Base-by-base conservation (phyloP, 495 filamentous ascomycete species). In the Achaetomiella virescens region DNA sequence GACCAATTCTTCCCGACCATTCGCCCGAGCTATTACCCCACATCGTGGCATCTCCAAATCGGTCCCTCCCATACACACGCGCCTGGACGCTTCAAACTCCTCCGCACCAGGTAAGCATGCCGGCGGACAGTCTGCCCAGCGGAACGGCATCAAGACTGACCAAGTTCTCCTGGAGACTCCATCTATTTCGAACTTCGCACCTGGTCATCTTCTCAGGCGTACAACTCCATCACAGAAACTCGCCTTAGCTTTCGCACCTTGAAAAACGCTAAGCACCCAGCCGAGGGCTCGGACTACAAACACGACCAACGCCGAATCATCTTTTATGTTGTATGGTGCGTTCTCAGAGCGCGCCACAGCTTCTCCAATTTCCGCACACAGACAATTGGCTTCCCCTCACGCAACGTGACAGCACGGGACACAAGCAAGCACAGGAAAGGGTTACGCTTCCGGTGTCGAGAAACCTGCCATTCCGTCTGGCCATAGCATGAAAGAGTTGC, bases 401-500 rank as follows among this genome's bases (percentile, higher is more conserved):
- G n/a, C 46, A 1, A 42, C 6, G 29, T 21, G n/a, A 40, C 46
- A 22, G 17, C 8, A 37, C 29, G 37, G 25, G 17, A 38, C 31
- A 33, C 17, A 31, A 58, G 48, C 31, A 41, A 41, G 48, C 48
- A 52, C 59, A 66, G 54, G 53, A 59, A 64, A n/a, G 24, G 24
- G 41, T 14, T 48, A 51, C 37, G 43, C 48, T 55, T 53, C 50
- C 60, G 55, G 62, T 64, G 65, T 59, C 65, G 65, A 60, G 63
- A 64, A 67, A 48, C 48, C 61, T 53, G 54, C 46, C 18, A 27
- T 29, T 20, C 63, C 59, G 61, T 51, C 44, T 66, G 66, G 67
- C 60, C 68, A 71, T 70, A 70, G 70, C 70, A 70, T 72, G 70
- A 71, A 24, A 70, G 60, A 52, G 52, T 63, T 67, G 55, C 63